These are phyloP conservation scores for Paracoccidioides lutzii DNA, from an alignment of 2,329 filamentous ascomycete genomes.

Conservation along the genomic window DNA sequence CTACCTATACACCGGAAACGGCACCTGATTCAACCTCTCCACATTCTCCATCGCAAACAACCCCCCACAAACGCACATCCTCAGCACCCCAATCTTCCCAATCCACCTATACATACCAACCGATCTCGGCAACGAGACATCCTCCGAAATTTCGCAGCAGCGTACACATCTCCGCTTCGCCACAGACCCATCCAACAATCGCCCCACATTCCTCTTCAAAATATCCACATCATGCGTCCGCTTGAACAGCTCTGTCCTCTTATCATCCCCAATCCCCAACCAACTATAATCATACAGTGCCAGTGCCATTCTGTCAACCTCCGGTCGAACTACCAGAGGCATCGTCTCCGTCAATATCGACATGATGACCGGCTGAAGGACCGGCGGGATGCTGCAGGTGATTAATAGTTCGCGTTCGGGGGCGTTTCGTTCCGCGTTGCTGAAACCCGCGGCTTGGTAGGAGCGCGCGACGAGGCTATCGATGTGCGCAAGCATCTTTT, in stretches of 20 bases:
- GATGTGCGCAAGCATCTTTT: conserved; percentile 52
- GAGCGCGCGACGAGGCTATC: conserved; percentile 51
- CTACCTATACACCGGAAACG: not conserved
- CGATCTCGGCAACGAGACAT: conserved; percentile 33
- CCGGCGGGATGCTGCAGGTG: conserved; percentile 38
- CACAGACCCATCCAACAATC: not conserved
- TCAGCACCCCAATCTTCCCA: conserved; percentile 24
- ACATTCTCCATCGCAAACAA: conserved; percentile 26
- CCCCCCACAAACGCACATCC: conserved; percentile 30
- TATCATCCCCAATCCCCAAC: conserved; percentile 52
- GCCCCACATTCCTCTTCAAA: conserved; percentile 34
- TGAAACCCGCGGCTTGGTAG: conserved; percentile 36
- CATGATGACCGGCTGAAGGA: conserved; percentile 37
- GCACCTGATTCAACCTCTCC: not conserved
- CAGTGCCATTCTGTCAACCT: conserved; percentile 53
- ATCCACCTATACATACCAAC: conserved; percentile 26
- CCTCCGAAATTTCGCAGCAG: conserved; percentile 55
- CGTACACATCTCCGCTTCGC: conserved; percentile 42
- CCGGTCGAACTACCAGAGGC: conserved; percentile 42
- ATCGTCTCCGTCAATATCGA: conserved; percentile 40
- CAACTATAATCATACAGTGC: conserved; percentile 61
- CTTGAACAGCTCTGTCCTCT: conserved; percentile 46
- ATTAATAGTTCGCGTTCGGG: conserved; percentile 43
- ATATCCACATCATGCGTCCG: conserved; percentile 47
- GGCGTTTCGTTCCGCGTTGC: conserved; percentile 33